Evolutionary conservation across 2,329 filamentous ascomycete genomes (phyloP), one percentile per base, ranked within the genome.

Genomic region (Elsinoe arachidis): DNA sequence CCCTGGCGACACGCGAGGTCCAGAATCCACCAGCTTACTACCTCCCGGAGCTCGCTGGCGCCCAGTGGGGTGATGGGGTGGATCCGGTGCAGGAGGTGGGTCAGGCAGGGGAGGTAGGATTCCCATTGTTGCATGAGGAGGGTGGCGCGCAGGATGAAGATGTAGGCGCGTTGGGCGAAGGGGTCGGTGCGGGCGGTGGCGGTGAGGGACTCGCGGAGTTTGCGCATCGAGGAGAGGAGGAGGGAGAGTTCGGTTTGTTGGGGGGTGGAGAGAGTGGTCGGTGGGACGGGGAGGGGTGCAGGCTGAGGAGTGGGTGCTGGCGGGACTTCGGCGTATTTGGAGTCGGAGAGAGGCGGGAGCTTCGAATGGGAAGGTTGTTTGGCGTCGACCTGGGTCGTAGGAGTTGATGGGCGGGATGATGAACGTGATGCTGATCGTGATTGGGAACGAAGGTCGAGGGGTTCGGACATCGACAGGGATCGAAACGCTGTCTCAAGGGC

Each of bases 161-260:
- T 83, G 72, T 97, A 96, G 14, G 85, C 88, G 64, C 90, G 85
- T n/a, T 87, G 83, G 1, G 92, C 85, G 71, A 99, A 99, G 55
- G 82, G 77, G 67, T 96, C 88, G 35, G 79, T 76, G 17, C 91
- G 83, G 55, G 84, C 82, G 7, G 87, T 85, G 11, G 88, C 88
- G 2, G 95, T 82, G 49, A 97, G 85, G 21, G 86, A 91, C 75
- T 99, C 93, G 58, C 93, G 84, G 33, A 99, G 81, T 70, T 96
- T 97, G 61, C 93, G 85, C 68, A 97, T 85, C 2, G 92, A 88
- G 65, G 88, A 81, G 56, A 96, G 78, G 55, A 97, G 83, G 17
- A 81, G 82, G 1, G 85, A 80, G 30, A 96, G 79, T 62, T 87
- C 84, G 11, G 66, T 62, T 43, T 19, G 17, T 41, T 19, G 56